Conservation (phyloP, 1,284 basidiomycete genomes). For the Xanthoconium separans region DNA sequence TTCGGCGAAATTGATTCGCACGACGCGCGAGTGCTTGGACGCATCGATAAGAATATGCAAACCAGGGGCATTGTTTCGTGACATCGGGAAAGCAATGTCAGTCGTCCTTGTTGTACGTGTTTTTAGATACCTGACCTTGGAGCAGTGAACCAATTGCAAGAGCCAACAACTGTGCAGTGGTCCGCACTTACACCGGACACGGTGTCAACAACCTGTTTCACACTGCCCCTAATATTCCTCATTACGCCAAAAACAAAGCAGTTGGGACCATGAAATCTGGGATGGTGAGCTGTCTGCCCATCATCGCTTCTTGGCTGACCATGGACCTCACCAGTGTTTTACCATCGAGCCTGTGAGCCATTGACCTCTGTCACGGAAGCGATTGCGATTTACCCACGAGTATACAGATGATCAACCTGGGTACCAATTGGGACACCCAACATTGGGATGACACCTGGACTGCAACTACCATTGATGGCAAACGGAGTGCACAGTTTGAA, state of each 20-base stretch:
- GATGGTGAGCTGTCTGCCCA: slow-evolving; percentile 53
- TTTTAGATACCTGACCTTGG: slow-evolving; percentile 12
- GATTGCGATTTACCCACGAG: background rate
- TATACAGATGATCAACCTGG: slow-evolving; percentile 87
- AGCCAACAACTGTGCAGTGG: slow-evolving; percentile 78
- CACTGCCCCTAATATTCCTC: slow-evolving; percentile 71
- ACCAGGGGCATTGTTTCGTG: slow-evolving; percentile 84
- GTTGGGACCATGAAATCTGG: slow-evolving; percentile 82
- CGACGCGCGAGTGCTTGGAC: slow-evolving; percentile 79
- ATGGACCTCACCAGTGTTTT: slow-evolving; percentile 46
- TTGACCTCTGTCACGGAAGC: background rate
- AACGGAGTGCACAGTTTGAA: slow-evolving; percentile 91
- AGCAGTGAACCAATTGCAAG: slow-evolving; percentile 79
- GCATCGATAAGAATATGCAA: slow-evolving; percentile 89
- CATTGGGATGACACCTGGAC: slow-evolving; percentile 96
- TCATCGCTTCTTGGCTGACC: slow-evolving; percentile 5
- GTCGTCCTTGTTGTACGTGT: slow-evolving; percentile 29
- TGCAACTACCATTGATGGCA: slow-evolving; percentile 87
- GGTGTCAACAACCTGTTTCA: slow-evolving; percentile 89
- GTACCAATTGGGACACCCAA: slow-evolving; percentile 65
- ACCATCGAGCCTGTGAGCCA: slow-evolving; percentile 75
- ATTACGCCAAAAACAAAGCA: slow-evolving; percentile 86
- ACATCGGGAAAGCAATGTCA: slow-evolving; percentile 80
- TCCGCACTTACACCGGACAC: slow-evolving; percentile 89
- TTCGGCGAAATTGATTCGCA: slow-evolving; percentile 76